Evolutionary conservation across 2,329 filamentous ascomycete species (phyloP), one percentile per base, ranked within the genome.

Genomic region (Aspergillus sp.): DNA sequence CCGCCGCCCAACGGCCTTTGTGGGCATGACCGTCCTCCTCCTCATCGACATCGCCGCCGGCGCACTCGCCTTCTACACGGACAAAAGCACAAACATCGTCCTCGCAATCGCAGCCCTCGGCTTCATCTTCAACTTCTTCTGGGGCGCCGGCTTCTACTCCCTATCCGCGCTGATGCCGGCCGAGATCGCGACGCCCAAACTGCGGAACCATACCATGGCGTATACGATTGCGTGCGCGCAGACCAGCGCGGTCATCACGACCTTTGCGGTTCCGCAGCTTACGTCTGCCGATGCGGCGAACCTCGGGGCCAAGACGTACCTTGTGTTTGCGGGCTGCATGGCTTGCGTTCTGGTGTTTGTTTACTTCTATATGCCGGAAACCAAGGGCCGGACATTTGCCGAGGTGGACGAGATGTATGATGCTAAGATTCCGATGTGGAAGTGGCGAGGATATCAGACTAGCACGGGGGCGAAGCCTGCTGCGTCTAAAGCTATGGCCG

Each of bases 71-170:
- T 68, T 72, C 55, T 48, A 65, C 32, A 64, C 55, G 26, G 34
- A 42, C 8, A 30, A 11, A 9, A 30, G 65, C 68, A 42, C 63
- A 62, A 15, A 58, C 64, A 6, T 61, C 12, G 63, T 58, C 13
- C 59, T 69, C 34, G 67, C 62, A 3, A 69, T 75, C 11, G 72
- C 73, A 5, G 67, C 64, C 1, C 56, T 75, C 5, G 68, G 66
- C 4, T 72, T 75, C 47, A 62, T 74, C 18, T 74, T 76, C 60
- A 72, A 69, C 39, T 75, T 75, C 64, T 73, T 75, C 58, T 74
- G 71, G 65, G 68, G 70, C 11, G 69, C 69, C 8, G 73, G 70
- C 0, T 75, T 75, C 61, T 70, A 68, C 58, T 74, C 73, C 1
- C 56, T 76, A 30, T 72, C 66, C 12, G 66, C 62, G 22, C 47